Percentiles rank a stretch among this genome's conserved stretches.
Conservation (phyloP, 1,284 basidiomycete species). For the Melanopsichium pennsylvanicum region DNA sequence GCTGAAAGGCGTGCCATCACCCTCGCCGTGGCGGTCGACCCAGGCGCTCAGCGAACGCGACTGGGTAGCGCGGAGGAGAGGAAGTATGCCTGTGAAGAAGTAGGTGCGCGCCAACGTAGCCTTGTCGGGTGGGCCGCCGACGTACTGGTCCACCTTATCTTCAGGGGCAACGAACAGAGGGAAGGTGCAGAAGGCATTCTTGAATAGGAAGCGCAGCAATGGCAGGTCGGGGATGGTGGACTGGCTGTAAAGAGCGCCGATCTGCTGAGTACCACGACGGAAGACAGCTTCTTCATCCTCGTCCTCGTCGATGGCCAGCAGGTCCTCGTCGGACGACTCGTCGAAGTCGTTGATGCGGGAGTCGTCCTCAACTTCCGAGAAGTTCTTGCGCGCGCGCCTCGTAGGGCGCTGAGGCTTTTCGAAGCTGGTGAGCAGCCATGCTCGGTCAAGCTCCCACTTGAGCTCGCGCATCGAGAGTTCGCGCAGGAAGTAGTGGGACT, state of each 20-base stretch:
- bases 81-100: conserved; percentile 52
- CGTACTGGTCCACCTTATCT: conserved; percentile 36
- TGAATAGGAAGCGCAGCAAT: conserved; percentile 58
- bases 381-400: conserved; percentile 14
- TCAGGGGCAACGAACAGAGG: conserved; percentile 60
- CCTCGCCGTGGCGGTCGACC: conserved; percentile 60
- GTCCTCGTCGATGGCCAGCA: conserved; percentile 40
- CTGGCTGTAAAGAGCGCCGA: conserved; percentile 35
- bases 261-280: conserved; percentile 45
- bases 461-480: conserved; percentile 53
- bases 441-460: conserved; percentile 58
- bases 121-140: conserved; percentile 48
- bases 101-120: conserved; percentile 51
- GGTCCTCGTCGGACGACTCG: conserved; percentile 47
- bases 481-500: conserved; percentile 59
- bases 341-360: conserved; percentile 56
- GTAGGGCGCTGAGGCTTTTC: conserved; percentile 44
- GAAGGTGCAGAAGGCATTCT: conserved; percentile 59
- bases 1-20: conserved; percentile 57
- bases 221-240: conserved; percentile 49
- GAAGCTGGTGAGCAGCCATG: conserved; percentile 52
- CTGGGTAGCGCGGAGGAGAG: conserved; percentile 55
- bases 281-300: conserved; percentile 60
- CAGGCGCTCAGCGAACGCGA: conserved; percentile 54
- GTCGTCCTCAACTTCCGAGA: conserved; percentile 43